These are phyloP conservation scores for Daldinia caldariorum DNA, from an alignment of 495 filamentous ascomycete genomes.

Conservation along the genomic window DNA sequence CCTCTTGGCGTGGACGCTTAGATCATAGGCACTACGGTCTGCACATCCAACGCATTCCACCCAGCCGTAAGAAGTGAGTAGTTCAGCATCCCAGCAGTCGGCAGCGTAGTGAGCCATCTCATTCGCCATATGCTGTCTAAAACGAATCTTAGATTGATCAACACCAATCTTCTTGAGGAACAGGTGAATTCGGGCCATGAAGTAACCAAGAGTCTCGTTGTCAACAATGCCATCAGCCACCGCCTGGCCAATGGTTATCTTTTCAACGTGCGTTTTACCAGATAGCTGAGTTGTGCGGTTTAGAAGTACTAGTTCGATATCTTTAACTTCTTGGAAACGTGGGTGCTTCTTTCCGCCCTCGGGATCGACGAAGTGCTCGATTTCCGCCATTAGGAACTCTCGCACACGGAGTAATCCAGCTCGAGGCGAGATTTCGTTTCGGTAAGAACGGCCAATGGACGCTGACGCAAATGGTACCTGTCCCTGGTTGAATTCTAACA, in stretches of 20 bases:
- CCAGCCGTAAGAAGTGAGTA: slow-evolving; percentile 73
- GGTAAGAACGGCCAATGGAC: slow-evolving; percentile 80
- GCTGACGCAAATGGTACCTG: slow-evolving; percentile 81
- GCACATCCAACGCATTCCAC: slow-evolving; percentile 77
- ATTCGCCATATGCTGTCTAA: slow-evolving; percentile 76
- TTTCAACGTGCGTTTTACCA: slow-evolving; percentile 66
- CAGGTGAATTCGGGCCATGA: slow-evolving; percentile 70
- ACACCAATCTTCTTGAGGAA: slow-evolving; percentile 71
- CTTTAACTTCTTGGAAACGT: slow-evolving; percentile 72
- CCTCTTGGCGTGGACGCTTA: slow-evolving; percentile 70
- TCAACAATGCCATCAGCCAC: slow-evolving; percentile 68
- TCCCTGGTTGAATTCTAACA: slow-evolving; percentile 80
- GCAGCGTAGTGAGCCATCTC: slow-evolving; percentile 79
- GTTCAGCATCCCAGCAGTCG: slow-evolving; percentile 77
- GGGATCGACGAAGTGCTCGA: slow-evolving; percentile 84
- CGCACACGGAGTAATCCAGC: slow-evolving; percentile 79
- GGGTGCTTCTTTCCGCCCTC: slow-evolving; percentile 74
- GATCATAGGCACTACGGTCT: slow-evolving; percentile 73
- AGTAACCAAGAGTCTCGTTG: slow-evolving; percentile 77
- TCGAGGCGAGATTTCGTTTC: slow-evolving; percentile 82
- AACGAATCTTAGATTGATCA: slow-evolving; percentile 69
- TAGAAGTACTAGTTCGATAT: slow-evolving; percentile 70
- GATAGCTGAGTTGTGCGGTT: slow-evolving; percentile 66
- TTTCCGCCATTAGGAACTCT: slow-evolving; percentile 86
- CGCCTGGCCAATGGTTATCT: slow-evolving; percentile 67